Percentiles rank a stretch among this genome's conserved stretches.
These are phyloP conservation scores for Sporobolus alterniflorus DNA, from an alignment of 202 grass and related monocot genomes.

Conservation along the genomic window DNA sequence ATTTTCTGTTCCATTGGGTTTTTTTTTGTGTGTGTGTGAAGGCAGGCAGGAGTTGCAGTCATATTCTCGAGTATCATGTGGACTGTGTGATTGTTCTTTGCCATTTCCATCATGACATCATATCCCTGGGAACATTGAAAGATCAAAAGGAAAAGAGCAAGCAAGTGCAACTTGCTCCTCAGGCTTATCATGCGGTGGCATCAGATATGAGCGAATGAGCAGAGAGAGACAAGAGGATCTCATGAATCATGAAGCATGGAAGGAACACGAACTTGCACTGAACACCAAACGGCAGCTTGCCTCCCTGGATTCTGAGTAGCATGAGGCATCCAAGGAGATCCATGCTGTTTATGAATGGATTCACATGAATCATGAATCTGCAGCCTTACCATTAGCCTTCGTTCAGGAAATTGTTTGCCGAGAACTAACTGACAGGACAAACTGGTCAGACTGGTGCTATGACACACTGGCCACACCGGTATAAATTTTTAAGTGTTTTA, in stretches of 20 bases:
- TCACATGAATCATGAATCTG: constrained; percentile 27
- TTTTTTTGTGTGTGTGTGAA: not conserved
- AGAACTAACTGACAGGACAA: too few species aligned
- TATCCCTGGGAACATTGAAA: constrained; percentile 37
- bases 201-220: constrained; percentile 39
- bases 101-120: constrained; percentile 36
- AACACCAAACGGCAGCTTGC: constrained; percentile 18
- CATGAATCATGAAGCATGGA: constrained; percentile 38
- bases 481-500: too few species aligned
- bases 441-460: too few species aligned
- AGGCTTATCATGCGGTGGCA: constrained; percentile 47
- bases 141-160: constrained; percentile 34
- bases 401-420: too few species aligned
- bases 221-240: constrained; percentile 35
- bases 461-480: too few species aligned
- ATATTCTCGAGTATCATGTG: constrained; percentile 29
- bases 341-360: not conserved
- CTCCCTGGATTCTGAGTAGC: constrained; percentile 19
- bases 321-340: constrained; percentile 43
- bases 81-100: constrained; percentile 23
- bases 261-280: constrained; percentile 22
- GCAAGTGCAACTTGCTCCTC: constrained; percentile 26
- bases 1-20: constrained; percentile 31
- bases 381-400: constrained; percentile 34
- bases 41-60: not conserved